phyloP scores from a whole-genome alignment of 257 asterid genomes.

The Anisodus tanguticus region DNA sequence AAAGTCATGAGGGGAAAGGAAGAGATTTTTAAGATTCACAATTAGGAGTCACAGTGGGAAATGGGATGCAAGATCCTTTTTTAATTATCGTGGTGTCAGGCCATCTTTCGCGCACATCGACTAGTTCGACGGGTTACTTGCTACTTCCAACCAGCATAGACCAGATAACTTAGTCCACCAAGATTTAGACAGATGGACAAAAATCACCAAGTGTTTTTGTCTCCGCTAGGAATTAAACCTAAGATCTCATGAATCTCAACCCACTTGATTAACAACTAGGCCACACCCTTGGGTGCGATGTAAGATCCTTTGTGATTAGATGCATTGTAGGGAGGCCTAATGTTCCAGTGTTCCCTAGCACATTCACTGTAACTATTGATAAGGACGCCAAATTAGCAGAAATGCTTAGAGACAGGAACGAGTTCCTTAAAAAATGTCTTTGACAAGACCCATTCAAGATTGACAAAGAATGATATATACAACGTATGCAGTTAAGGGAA shows the following conservation, averaged over 20 bases:
- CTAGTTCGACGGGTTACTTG: neutral
- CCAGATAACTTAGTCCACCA: neutral
- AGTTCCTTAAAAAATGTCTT: neutral
- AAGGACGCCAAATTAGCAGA: neutral
- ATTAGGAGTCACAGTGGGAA: neutral
- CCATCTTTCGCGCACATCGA: neutral
- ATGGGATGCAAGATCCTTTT: neutral
- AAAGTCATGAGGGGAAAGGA: no score
- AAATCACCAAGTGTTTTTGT: neutral
- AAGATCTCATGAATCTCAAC: neutral
- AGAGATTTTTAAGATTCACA: neutral
- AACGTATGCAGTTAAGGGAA: neutral
- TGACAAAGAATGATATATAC: neutral
- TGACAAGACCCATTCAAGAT: neutral
- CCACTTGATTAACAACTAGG: neutral
- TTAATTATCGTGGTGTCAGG: neutral
- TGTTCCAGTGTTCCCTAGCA: neutral
- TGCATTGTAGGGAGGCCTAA: neutral
- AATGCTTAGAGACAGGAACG: neutral
- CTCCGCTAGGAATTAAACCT: neutral
- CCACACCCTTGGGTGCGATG: neutral
- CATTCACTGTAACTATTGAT: neutral
- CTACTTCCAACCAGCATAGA: neutral
- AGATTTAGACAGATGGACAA: neutral
- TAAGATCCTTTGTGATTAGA: neutral